A percentile compares a stretch with the other conserved stretches of the same genome.
These are phyloP conservation scores for Malania oleifera DNA, from an alignment of 164 flowering plant species.

Conservation along the genomic window DNA sequence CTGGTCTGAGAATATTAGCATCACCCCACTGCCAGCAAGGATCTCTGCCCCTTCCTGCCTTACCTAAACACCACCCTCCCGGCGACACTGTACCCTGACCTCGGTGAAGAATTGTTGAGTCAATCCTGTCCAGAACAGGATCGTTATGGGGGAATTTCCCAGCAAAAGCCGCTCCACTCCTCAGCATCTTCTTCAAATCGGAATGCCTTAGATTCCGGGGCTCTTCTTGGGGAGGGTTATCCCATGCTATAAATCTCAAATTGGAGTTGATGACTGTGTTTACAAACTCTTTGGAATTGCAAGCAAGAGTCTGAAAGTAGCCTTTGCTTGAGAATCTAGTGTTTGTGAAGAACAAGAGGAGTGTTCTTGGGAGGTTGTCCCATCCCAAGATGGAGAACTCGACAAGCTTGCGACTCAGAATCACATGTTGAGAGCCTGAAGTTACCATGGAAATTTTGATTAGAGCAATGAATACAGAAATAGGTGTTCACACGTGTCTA, in stretches of 20 bases:
- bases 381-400: conserved; percentile 26
- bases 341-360: conserved; percentile 27
- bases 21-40: conserved; percentile 29
- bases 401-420: conserved; percentile 25
- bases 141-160: conserved; percentile 20
- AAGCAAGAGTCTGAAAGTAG: conserved; percentile 29
- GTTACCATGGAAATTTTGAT: no score
- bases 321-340: conserved; percentile 14
- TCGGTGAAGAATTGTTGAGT: conserved; percentile 11
- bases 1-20: conserved; percentile 20
- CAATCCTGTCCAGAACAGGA: conserved; percentile 20
- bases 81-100: conserved; percentile 14
- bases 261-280: conserved; percentile 15
- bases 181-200: conserved; percentile 18
- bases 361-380: conserved; percentile 30
- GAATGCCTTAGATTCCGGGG: conserved; percentile 15
- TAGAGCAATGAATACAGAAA: not conserved
- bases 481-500: no score
- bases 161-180: conserved; percentile 23
- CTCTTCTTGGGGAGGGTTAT: conserved; percentile 17
- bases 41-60: conserved; percentile 13
- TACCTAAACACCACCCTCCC: conserved; percentile 28
- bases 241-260: conserved; percentile 15
- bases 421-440: conserved; percentile 22
- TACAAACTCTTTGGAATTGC: conserved; percentile 20